A percentile compares a stretch with the other conserved stretches of the same genome.
phyloP scores from a whole-genome alignment of 306 rosid genomes.

The Cyamopsis tetragonoloba region DNA sequence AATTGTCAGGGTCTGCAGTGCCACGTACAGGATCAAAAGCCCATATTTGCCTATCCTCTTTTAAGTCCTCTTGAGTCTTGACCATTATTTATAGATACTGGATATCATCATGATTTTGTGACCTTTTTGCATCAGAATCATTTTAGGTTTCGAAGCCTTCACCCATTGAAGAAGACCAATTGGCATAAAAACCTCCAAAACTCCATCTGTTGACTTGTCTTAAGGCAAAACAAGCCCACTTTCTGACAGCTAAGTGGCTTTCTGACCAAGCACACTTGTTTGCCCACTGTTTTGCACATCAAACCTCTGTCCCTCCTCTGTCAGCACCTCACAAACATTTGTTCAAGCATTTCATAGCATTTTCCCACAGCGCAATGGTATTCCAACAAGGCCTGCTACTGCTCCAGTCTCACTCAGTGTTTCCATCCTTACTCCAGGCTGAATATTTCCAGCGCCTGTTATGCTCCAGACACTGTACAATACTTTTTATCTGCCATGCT shows the following conservation, averaged over 20 bases:
- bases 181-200: conserved; percentile 8
- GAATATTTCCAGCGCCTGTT: background rate
- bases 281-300: background rate
- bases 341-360: background rate
- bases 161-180: background rate
- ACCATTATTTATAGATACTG: background rate
- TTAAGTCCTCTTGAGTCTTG: too few relatives aligned
- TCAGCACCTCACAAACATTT: background rate
- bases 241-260: background rate
- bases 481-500: background rate
- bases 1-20: background rate
- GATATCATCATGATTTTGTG: background rate
- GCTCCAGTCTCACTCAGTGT: background rate
- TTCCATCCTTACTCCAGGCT: too few relatives aligned
- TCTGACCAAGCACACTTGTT: background rate
- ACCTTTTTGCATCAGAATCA: conserved; percentile 2
- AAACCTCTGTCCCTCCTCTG: background rate
- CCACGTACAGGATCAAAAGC: background rate
- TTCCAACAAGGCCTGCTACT: background rate
- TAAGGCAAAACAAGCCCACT: background rate
- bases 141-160: background rate
- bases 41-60: background rate
- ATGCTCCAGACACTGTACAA: background rate
- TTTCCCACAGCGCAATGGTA: background rate
- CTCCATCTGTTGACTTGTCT: background rate